These are phyloP conservation scores for Debaryomyces sp. DNA, from an alignment of 1,139 yeast genomes.

Conservation along the genomic window DNA sequence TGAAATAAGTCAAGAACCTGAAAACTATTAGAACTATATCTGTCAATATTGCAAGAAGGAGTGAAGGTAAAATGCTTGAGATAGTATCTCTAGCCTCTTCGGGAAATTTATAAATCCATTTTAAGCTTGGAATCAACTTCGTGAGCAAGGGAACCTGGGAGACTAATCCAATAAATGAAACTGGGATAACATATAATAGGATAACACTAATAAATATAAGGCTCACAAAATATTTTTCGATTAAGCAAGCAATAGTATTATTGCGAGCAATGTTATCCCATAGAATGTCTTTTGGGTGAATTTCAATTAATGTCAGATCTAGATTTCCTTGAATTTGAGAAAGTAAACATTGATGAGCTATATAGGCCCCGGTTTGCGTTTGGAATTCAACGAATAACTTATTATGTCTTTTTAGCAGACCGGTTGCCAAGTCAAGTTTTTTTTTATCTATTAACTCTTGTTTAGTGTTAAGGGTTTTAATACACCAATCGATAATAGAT, in stretches of 20 bases:
- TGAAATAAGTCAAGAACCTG: constrained; percentile 48
- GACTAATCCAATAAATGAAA: constrained; percentile 66
- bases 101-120: constrained; percentile 57
- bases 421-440: constrained; percentile 22
- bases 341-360: constrained; percentile 57
- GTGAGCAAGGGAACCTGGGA: constrained; percentile 66
- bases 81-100: constrained; percentile 52
- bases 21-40: constrained; percentile 56
- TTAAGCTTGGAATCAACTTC: constrained; percentile 54
- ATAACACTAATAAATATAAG: constrained; percentile 48
- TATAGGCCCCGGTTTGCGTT: constrained; percentile 48
- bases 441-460: constrained; percentile 24
- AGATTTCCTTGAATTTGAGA: constrained; percentile 45
- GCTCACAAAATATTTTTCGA: constrained; percentile 46
- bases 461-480: constrained; percentile 20
- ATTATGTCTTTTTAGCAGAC: constrained; percentile 26
- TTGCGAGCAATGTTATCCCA: constrained; percentile 56
- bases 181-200: constrained; percentile 69
- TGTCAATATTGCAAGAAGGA: constrained; percentile 59
- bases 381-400: constrained; percentile 59
- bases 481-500: constrained; percentile 31
- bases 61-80: constrained; percentile 62
- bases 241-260: constrained; percentile 30
- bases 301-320: constrained; percentile 46
- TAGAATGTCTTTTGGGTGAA: constrained; percentile 58